Percentiles rank a stretch among this genome's conserved stretches.
Evolutionary conservation across 495 filamentous ascomycete genomes (phyloP).

Genomic region (Thermochaetoides thermophila): DNA sequence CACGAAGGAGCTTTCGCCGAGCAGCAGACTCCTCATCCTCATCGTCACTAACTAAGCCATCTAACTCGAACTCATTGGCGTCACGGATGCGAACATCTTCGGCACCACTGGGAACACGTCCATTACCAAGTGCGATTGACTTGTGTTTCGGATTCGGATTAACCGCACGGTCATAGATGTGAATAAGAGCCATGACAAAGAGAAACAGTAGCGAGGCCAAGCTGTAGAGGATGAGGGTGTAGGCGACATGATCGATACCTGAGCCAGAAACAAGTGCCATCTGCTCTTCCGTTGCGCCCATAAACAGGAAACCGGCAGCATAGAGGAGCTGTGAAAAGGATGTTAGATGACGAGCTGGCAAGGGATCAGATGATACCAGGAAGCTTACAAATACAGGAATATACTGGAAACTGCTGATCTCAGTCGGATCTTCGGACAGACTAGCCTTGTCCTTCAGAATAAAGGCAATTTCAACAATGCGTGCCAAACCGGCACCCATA

Average conservation of each 20-base stretch:
- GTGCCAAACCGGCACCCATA: slow-evolving; percentile 71
- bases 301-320: slow-evolving; percentile 91
- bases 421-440: slow-evolving; percentile 35
- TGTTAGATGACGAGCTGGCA: not conserved
- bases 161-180: slow-evolving; percentile 54
- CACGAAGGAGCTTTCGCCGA: slow-evolving; percentile 23
- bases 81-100: slow-evolving; percentile 43
- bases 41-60: slow-evolving; percentile 77
- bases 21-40: slow-evolving; percentile 42
- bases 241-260: slow-evolving; percentile 75
- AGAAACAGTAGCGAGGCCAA: slow-evolving; percentile 83
- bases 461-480: slow-evolving; percentile 87
- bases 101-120: slow-evolving; percentile 22
- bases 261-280: slow-evolving; percentile 60
- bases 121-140: slow-evolving; percentile 16
- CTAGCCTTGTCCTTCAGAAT: slow-evolving; percentile 57
- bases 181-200: slow-evolving; percentile 69
- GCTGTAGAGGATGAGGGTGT: slow-evolving; percentile 80
- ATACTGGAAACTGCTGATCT: slow-evolving; percentile 83
- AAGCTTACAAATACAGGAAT: slow-evolving; percentile 73
- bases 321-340: slow-evolving; percentile 56
- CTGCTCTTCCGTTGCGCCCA: slow-evolving; percentile 94
- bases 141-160: slow-evolving; percentile 14
- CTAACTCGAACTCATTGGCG: slow-evolving; percentile 81
- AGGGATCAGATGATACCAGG: not conserved